Base-by-base conservation (phyloP, 371 early-diverging fungal species). In the Aphelidium insulamus region DNA sequence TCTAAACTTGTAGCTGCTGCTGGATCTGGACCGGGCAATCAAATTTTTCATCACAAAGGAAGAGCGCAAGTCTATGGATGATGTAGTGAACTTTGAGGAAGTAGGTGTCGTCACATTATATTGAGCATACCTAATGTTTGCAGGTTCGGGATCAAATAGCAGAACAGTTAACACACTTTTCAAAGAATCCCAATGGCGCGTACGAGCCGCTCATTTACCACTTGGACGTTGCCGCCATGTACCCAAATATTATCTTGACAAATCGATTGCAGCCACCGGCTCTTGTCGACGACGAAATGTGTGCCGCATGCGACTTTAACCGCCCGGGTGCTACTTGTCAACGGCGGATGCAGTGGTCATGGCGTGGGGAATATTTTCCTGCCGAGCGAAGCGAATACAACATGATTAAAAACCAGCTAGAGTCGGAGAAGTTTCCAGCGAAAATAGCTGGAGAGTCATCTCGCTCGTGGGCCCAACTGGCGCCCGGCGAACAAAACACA, bases 151-250 rank as follows among this genome's bases (percentile, higher is more conserved):
- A 46, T 10, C 34, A 54, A n/a, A 80, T 81, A 25, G 41, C 66
- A 0, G 43, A 48, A 3, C 48, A 65, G 16, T 54, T 87, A 3
- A 57, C 50, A 26, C 64, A 55, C 3, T 50, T 92, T 3, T 58
- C 77, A 11, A 78, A 83, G 36, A 51, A 48, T 3, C 84, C 88
- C 2, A 60, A 59, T 21, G 66, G 76, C 10, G 47, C 55, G n/a
- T 81, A 80, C 36, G 51, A 57, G 9, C 99, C 99, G 1, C 55
- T 79, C 5, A 86, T 99, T 36, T 99, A 98, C 56, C 99, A 99
- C 48, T 66, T 99, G 58, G 99, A 99, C 56, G 98, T 99, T 2
- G 99, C 87, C 0, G 97, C 98, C 18, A 98, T 99, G 98, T 98
- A 98, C 50, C 98, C 99, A 11, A 98, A 98, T 48, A 98, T 99